A percentile compares a stretch with the other conserved stretches of the same genome.
Evolutionary conservation across 768 basidiomycete genomes (phyloP).

Genomic region (Boletus bicolor): DNA sequence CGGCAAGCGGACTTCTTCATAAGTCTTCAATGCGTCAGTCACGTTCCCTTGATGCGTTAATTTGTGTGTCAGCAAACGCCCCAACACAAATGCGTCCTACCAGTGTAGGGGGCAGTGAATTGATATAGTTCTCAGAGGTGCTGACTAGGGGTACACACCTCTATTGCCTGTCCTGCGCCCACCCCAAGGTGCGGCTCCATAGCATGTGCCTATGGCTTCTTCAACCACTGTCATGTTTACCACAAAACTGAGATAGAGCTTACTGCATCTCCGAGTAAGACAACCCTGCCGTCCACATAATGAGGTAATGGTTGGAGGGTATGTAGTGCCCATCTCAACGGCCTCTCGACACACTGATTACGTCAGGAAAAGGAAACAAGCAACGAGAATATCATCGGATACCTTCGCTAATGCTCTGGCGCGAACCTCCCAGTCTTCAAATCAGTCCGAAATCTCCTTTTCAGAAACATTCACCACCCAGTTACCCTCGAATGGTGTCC

Average conservation of each 20-base stretch:
- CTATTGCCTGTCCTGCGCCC: conserved; percentile 51
- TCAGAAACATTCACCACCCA: conserved; percentile 29
- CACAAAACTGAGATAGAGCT: conserved; percentile 3
- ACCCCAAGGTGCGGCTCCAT: conserved; percentile 47
- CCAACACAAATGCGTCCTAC: conserved; percentile 32
- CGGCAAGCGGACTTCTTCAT: conserved; percentile 33
- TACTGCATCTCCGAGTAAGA: conserved; percentile 50
- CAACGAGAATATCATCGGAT: background rate
- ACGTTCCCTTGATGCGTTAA: conserved; percentile 23
- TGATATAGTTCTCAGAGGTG: background rate
- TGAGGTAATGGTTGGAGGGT: conserved; percentile 37
- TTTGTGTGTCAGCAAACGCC: conserved; percentile 26
- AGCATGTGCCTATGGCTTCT: conserved; percentile 39
- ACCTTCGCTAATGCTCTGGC: conserved; percentile 14
- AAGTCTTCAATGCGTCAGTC: conserved; percentile 26
- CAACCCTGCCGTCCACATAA: conserved; percentile 39
- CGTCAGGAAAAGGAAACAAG: background rate
- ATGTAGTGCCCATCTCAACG: conserved; percentile 45
- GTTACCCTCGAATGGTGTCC: conserved; percentile 29
- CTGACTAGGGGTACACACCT: conserved; percentile 29
- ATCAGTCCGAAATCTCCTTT: conserved; percentile 31
- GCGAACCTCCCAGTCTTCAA: conserved; percentile 24
- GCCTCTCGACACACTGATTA: conserved; percentile 33
- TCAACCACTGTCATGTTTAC: background rate
- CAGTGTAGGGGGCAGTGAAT: background rate